A percentile compares a stretch with the other conserved stretches of the same genome.
phyloP scores from a whole-genome alignment of 495 filamentous ascomycete genomes.

The Hypoxylon intermedium region DNA sequence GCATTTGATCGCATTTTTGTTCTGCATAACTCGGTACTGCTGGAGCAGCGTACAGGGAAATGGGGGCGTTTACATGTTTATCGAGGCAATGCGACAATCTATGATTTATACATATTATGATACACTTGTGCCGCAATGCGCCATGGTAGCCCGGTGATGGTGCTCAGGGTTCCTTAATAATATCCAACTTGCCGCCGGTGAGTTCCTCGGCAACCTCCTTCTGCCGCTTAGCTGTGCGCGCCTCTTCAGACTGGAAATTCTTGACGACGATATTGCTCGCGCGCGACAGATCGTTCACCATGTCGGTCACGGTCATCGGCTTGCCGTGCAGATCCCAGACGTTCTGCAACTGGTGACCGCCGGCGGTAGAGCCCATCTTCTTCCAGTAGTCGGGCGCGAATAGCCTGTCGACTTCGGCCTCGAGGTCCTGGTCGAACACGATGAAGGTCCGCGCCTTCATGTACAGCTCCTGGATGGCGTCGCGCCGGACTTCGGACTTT shows the following conservation, averaged over 20 bases:
- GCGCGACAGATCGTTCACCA: conserved; percentile 38
- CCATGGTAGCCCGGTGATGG: too few species aligned
- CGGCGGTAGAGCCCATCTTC: conserved; percentile 6
- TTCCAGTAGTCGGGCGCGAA: conserved; percentile 46
- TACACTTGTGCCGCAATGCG: too few species aligned
- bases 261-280: conserved; percentile 23
- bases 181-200: conserved; percentile 57
- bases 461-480: conserved; percentile 56
- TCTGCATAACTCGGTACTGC: conserved; percentile 37
- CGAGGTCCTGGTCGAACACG: conserved; percentile 52
- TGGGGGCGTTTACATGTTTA: conserved; percentile 29
- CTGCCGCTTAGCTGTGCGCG: conserved; percentile 46
- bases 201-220: conserved; percentile 56
- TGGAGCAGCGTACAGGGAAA: conserved; percentile 25
- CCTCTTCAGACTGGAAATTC: conserved; percentile 23
- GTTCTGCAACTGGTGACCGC: conserved; percentile 40
- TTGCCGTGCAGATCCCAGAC: conserved; percentile 47
- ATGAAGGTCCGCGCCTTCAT: conserved; percentile 56
- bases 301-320: conserved; percentile 43
- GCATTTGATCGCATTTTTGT: conserved; percentile 29
- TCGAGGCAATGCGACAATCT: conserved; percentile 1
- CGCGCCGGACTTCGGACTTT: conserved; percentile 50
- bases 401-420: conserved; percentile 43
- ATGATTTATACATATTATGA: conserved; percentile 43
- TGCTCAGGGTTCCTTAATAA: too few species aligned